Evolutionary conservation across 805 yeast genomes (phyloP).

Genomic region (Dipodascus albidus): DNA sequence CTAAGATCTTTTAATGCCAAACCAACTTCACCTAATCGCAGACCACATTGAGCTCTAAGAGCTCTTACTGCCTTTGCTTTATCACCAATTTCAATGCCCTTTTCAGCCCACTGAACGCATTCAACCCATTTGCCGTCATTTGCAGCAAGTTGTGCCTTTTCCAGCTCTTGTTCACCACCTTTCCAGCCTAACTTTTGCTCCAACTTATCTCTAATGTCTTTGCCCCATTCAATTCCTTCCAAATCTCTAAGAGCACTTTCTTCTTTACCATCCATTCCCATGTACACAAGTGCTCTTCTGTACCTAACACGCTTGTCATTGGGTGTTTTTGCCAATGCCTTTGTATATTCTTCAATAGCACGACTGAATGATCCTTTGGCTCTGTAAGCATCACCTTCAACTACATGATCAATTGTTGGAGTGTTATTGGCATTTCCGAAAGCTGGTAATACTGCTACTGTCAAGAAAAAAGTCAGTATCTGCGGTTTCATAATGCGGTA

Average conservation of each 20-base stretch:
- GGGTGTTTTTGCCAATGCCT: not conserved
- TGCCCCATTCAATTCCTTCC: not conserved
- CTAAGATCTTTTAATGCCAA: slow-evolving; percentile 27
- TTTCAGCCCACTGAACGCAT: not conserved
- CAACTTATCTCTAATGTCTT: not conserved
- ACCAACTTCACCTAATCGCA: slow-evolving; percentile 20
- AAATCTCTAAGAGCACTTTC: not conserved
- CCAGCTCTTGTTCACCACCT: slow-evolving; percentile 1
- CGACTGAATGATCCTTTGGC: not conserved
- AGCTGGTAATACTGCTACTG: not conserved
- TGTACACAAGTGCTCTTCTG: not conserved
- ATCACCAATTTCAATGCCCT: not conserved
- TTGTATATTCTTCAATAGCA: not conserved
- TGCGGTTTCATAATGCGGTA: not conserved
- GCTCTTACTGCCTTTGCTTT: not conserved
- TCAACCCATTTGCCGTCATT: not conserved
- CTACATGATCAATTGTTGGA: not conserved
- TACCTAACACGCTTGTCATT: not conserved
- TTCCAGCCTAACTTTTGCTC: not conserved
- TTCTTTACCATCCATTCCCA: not conserved
- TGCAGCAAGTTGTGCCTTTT: not conserved
- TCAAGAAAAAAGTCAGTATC: not conserved
- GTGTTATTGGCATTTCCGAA: too few species aligned
- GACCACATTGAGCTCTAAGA: slow-evolving; percentile 24
- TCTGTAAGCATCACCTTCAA: not conserved